These are phyloP conservation scores for Rhizoclosmatium sp. DNA, from an alignment of 192 early-diverging fungal genomes.

Conservation along the genomic window DNA sequence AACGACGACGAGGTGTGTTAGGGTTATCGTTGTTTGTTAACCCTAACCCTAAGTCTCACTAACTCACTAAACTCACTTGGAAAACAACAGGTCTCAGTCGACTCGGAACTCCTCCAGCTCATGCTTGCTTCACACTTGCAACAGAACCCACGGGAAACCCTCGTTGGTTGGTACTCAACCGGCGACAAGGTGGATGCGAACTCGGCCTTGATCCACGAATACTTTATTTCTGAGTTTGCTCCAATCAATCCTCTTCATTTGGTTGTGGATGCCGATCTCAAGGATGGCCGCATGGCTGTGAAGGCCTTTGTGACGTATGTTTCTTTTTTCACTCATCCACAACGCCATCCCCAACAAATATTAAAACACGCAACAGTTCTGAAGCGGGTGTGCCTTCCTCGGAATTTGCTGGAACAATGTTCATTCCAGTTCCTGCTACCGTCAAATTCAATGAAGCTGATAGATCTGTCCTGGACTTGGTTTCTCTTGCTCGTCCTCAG, in stretches of 20 bases:
- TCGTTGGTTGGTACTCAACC: slow-evolving; percentile 95
- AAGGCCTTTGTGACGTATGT: slow-evolving; percentile 74
- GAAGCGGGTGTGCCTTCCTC: slow-evolving; percentile 76
- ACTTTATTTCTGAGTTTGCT: slow-evolving; percentile 73
- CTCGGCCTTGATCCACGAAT: slow-evolving; percentile 55
- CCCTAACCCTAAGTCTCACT: neutral
- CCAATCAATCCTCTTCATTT: slow-evolving; percentile 83
- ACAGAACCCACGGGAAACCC: slow-evolving; percentile 87
- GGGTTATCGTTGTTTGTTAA: neutral
- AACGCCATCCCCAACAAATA: neutral
- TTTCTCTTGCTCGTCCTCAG: slow-evolving; percentile 9
- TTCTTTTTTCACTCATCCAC: neutral
- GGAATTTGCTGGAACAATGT: slow-evolving; percentile 82
- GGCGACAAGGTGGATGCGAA: slow-evolving; percentile 62
- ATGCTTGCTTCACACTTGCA: slow-evolving; percentile 91
- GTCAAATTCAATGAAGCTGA: slow-evolving; percentile 93
- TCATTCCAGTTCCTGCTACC: slow-evolving; percentile 86
- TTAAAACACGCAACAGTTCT: slow-evolving; percentile 52
- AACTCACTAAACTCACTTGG: neutral
- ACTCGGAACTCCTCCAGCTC: slow-evolving; percentile 86
- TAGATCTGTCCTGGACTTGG: slow-evolving; percentile 60
- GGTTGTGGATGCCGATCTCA: slow-evolving; percentile 84
- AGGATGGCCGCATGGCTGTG: slow-evolving; percentile 73
- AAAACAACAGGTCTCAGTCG: slow-evolving; percentile 75
- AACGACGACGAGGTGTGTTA: slow-evolving; percentile 68